phyloP scores from a whole-genome alignment of 805 yeast genomes.

The Pichia phayaonensis region DNA sequence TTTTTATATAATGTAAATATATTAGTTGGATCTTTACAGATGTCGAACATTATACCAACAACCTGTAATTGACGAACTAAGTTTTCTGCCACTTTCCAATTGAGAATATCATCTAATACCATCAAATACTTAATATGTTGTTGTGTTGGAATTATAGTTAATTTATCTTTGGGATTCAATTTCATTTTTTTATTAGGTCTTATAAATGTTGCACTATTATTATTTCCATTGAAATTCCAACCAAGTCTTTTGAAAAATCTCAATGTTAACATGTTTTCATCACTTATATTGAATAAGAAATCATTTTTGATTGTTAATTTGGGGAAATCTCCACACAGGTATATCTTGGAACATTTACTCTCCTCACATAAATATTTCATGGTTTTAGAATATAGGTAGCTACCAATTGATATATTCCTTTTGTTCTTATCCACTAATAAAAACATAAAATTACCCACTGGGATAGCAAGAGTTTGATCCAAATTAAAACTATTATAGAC shows the following conservation, averaged over 20 bases:
- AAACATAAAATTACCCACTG: conserved; percentile 30
- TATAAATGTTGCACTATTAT: conserved; percentile 33
- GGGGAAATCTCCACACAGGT: conserved; percentile 51
- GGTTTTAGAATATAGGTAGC: conserved; percentile 1
- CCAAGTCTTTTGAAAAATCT: conserved; percentile 32
- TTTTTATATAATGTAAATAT: not conserved
- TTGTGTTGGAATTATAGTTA: conserved; percentile 1
- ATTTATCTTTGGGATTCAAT: not conserved
- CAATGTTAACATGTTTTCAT: conserved; percentile 28
- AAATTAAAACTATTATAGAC: conserved; percentile 25
- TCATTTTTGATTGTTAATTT: conserved; percentile 48
- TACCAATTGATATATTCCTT: conserved; percentile 14
- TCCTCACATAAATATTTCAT: conserved; percentile 16
- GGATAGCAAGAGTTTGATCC: conserved; percentile 25
- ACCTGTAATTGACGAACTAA: conserved; percentile 50
- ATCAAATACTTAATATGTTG: conserved; percentile 23
- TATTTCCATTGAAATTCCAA: conserved; percentile 37
- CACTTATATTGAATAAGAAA: conserved; percentile 45
- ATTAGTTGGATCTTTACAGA: conserved; percentile 31
- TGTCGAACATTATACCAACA: conserved; percentile 52
- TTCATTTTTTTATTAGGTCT: not conserved
- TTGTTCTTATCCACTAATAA: conserved; percentile 36
- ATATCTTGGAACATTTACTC: conserved; percentile 30
- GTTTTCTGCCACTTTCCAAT: conserved; percentile 49
- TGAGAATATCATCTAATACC: conserved; percentile 31